Percentiles rank a stretch among this genome's conserved stretches.
phyloP scores from a whole-genome alignment of 108 stramenopile genomes.

The Stephanodiscus triporus region DNA sequence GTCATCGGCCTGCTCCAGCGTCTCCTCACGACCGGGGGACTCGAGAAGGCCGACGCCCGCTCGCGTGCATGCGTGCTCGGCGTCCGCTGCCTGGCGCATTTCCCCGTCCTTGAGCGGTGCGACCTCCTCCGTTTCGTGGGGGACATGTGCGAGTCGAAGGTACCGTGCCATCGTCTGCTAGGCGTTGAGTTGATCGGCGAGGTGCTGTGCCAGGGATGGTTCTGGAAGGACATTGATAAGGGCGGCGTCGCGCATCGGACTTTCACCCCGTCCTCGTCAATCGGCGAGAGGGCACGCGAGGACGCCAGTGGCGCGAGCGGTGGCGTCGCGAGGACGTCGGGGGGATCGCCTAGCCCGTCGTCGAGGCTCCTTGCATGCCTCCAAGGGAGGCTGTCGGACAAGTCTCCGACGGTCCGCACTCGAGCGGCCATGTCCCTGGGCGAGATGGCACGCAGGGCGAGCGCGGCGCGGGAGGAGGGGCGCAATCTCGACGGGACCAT shows the following conservation, averaged over 20 bases:
- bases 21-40: slow-evolving; percentile 63
- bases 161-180: slow-evolving; percentile 74
- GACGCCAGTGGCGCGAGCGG: slow-evolving; percentile 4
- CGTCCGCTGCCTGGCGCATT: slow-evolving; percentile 37
- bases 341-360: slow-evolving; percentile 1
- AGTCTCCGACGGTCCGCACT: slow-evolving; percentile 73
- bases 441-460: slow-evolving; percentile 40
- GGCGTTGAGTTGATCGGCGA: slow-evolving; percentile 69
- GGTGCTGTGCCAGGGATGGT: slow-evolving; percentile 59
- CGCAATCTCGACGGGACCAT: slow-evolving; percentile 22
- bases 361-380: slow-evolving; percentile 61
- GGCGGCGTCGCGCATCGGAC: slow-evolving; percentile 2
- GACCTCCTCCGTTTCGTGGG: slow-evolving; percentile 65
- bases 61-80: slow-evolving; percentile 45
- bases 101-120: slow-evolving; percentile 59
- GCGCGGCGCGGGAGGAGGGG: slow-evolving; percentile 13
- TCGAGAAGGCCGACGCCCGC: slow-evolving; percentile 68
- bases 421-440: slow-evolving; percentile 66
- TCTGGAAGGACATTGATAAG: slow-evolving; percentile 54
- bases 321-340: slow-evolving; percentile 2
- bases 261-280: slow-evolving; percentile 11
- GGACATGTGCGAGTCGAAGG: slow-evolving; percentile 70
- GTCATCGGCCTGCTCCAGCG: slow-evolving; percentile 79
- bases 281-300: background rate
- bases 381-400: slow-evolving; percentile 68